Base-by-base conservation (phyloP, 768 basidiomycete species). In the Dacryopinax primogenitus region DNA sequence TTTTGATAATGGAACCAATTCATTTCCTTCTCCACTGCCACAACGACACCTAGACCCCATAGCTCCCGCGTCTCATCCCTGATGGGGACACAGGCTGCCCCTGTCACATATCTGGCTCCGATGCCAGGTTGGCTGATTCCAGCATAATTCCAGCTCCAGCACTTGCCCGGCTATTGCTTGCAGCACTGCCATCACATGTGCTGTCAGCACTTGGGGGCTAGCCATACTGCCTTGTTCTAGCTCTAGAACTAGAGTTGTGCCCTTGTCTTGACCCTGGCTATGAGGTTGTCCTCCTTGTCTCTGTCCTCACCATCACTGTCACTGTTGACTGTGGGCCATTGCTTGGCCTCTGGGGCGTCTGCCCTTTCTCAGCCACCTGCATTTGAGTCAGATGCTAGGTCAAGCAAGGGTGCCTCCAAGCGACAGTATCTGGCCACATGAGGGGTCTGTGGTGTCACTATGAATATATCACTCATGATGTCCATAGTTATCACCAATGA, bases 1-100 rank as follows among this genome's bases (percentile, higher is more conserved):
- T 58, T 58, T 58, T 58, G 51, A 58, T 30, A 58, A 58, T 58
- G 51, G 51, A 58, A 58, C 4, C 51, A 32, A 32, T 28, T 58
- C 51, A 15, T 15, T 28, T 2, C 11, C 23, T 58, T 58, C 51
- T 30, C 30, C 51, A 58, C 26, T 28, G 51, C 51, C 51, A 58
- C 51, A n/a, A n/a, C n/a, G n/a, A n/a, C 41, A 44, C 41, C 41
- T 44, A 23, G 23, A 15, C 41, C 41, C 23, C 41, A 44, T 23
- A 44, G 41, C 41, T 44, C 18, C 41, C 7, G 41, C 3, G 7
- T 4, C 41, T 6, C 16, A 44, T 44, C 41, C 41, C 18, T 23
- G 41, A 18, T 23, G 41, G 41, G 41, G 41, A 23, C 41, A 23
- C 41, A 44, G 6, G 41, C 41, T 23, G 41, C 41, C 41, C 41